Evolutionary conservation across 2,329 filamentous ascomycete species (phyloP), one percentile per base, ranked within the genome.

Genomic region (Trichophyton mentagrophytes): DNA sequence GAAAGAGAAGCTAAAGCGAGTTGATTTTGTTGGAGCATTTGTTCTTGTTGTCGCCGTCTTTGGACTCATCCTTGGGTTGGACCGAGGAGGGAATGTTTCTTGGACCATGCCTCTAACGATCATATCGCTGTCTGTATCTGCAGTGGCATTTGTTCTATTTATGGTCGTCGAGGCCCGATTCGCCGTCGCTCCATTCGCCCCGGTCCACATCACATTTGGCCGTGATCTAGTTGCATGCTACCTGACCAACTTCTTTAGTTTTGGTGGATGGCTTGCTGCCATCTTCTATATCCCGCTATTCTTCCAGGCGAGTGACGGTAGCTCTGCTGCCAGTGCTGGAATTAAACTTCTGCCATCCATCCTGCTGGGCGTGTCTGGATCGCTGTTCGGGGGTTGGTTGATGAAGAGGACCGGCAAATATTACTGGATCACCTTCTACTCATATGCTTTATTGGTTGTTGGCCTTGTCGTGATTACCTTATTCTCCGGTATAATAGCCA

Each of bases 241-340:
- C 66, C 72, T 84, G 1, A 83, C 82, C 70, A 90, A 90, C 70
- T 88, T 90, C 74, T 90, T 89, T 71, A 79, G 81, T 58, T 81
- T 87, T 59, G 82, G 78, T 0, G 84, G 81, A 13, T 82, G 78
- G 76, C 71, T 85, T 55, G 80, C 82, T 0, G 74, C 80, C 0
- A 65, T 88, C 3, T 92, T 89, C 76, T 89, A 88, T 73, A 75
- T 89, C n/a, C 87, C 88, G 1, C 76, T 92, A 1, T 89, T 87
- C 72, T 89, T 88, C 73, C 89, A 92, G 72, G 87, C 85, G 3
- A 85, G 86, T 0, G 78, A 86, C 57, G 83, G 82, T 3, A 74
- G 84, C 25, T 80, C 79, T 3, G 85, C 88, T 0, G 84, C 85
- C 0, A 71, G 77, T 60, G 82, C 87, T 3, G 87, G 87, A 0